phyloP scores from a whole-genome alignment of 306 rosid species.

The Dalbergia cochinchinensis region DNA sequence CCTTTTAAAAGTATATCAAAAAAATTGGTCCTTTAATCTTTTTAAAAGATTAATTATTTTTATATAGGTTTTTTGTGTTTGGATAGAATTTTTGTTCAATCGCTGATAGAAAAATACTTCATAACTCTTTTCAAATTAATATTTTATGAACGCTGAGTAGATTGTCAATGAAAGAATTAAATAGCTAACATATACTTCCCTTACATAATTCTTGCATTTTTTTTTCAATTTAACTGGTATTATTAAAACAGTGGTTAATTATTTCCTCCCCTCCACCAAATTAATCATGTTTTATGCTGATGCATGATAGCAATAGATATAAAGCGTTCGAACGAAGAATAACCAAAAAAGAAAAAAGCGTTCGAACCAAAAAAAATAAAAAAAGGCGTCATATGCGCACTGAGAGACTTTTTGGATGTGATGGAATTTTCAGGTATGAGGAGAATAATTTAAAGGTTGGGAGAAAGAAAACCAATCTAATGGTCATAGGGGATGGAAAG shows the following conservation, averaged over 20 bases:
- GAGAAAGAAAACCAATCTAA: conserved; percentile 78
- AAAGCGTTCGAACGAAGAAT: neutral
- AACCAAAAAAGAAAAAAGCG: neutral
- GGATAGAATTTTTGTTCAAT: neutral
- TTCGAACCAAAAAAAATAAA: neutral
- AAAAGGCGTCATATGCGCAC: conserved; percentile 22
- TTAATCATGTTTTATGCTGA: neutral
- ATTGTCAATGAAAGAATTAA: no score
- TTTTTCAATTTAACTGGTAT: neutral
- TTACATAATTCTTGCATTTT: neutral
- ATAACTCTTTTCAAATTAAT: neutral
- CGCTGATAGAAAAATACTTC: neutral
- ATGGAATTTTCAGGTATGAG: conserved; percentile 75
- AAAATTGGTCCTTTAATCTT: no score
- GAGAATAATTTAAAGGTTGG: conserved; percentile 89
- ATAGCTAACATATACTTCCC: neutral
- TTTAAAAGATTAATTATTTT: neutral
- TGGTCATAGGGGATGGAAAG: conserved; percentile 93
- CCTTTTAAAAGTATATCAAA: no score
- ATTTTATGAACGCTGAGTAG: no score
- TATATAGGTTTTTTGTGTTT: no score
- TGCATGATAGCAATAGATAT: neutral
- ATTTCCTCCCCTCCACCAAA: neutral
- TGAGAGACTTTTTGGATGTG: conserved; percentile 15
- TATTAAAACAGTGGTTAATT: neutral